Evolutionary conservation across 2,329 filamentous ascomycete genomes (phyloP).

Genomic region (Claviceps sorghi): DNA sequence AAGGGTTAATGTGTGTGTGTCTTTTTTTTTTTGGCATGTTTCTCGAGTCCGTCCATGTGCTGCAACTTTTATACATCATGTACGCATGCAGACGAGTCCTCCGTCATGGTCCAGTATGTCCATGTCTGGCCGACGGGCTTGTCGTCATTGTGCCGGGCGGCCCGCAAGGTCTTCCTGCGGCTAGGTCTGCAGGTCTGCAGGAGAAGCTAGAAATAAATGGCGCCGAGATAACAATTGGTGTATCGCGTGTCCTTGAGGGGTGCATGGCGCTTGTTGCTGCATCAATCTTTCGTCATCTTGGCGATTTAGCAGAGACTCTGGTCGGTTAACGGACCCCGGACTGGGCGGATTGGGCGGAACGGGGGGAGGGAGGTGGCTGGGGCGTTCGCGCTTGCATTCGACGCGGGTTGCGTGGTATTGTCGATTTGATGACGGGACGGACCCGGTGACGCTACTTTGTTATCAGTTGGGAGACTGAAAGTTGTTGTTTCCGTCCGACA

Average conservation of each 20-base stretch:
- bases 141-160: not conserved
- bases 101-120: not conserved
- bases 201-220: not conserved
- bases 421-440: not conserved
- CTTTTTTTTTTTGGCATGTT: no score
- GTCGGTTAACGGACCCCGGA: not conserved
- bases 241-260: not conserved
- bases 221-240: not conserved
- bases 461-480: not conserved
- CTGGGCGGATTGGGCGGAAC: not conserved
- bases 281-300: not conserved
- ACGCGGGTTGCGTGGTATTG: not conserved
- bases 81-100: not conserved
- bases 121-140: not conserved
- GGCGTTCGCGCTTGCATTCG: not conserved
- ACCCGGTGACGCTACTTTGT: not conserved
- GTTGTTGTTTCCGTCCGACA: not conserved
- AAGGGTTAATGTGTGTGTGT: no score
- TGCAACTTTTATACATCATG: not conserved
- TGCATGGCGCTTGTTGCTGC: not conserved
- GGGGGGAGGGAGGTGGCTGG: not conserved
- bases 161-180: not conserved
- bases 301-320: not conserved
- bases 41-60: not conserved
- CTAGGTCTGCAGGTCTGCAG: not conserved